Percentiles rank a stretch among this genome's conserved stretches.
Evolutionary conservation across 768 basidiomycete species (phyloP).

Genomic region (Lyophyllum semitale): DNA sequence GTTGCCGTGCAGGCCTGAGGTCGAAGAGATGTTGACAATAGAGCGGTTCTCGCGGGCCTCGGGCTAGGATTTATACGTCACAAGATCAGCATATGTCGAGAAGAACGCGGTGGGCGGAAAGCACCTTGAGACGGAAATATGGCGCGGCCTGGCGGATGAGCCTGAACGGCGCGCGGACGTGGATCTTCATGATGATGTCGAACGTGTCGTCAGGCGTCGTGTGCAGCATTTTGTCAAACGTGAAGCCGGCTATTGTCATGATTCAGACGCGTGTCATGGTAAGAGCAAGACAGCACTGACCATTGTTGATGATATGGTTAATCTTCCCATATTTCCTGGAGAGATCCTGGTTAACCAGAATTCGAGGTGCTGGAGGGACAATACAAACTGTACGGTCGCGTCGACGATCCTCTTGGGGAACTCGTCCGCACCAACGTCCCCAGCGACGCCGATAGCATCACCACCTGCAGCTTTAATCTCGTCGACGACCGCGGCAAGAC

Average conservation of each 20-base stretch:
- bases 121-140: constrained; percentile 75
- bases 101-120: constrained; percentile 8
- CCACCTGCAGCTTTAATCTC: constrained; percentile 78
- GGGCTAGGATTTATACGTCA: constrained; percentile 35
- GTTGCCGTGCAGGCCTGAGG: constrained; percentile 83
- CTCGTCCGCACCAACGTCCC: constrained; percentile 82
- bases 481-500: constrained; percentile 62
- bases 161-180: constrained; percentile 85
- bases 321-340: constrained; percentile 78
- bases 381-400: constrained; percentile 72
- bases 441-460: constrained; percentile 71
- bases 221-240: constrained; percentile 86
- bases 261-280: neutral
- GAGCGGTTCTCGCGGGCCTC: constrained; percentile 67
- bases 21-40: constrained; percentile 82
- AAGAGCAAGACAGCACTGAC: constrained; percentile 29
- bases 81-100: neutral
- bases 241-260: constrained; percentile 63
- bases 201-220: constrained; percentile 83
- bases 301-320: constrained; percentile 87
- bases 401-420: constrained; percentile 80
- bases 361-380: neutral
- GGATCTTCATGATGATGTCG: constrained; percentile 81
- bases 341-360: neutral
- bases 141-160: constrained; percentile 84